phyloP scores from a whole-genome alignment of 495 filamentous ascomycete genomes.

The Parmelia sp. region DNA sequence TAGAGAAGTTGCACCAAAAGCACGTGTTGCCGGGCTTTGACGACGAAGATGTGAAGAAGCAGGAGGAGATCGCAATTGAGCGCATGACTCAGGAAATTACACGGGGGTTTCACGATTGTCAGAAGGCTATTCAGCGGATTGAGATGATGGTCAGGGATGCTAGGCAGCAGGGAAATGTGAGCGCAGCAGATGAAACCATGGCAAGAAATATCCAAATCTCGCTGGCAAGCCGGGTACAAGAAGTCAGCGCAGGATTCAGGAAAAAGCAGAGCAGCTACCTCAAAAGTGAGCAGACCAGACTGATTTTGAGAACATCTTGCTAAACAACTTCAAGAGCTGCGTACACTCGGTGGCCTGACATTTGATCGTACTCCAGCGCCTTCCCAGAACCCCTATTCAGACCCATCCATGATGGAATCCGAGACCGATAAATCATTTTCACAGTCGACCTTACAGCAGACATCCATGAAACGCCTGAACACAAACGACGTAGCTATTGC shows the following conservation, averaged over 20 bases:
- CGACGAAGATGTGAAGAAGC: conserved; percentile 76
- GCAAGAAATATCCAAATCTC: conserved; percentile 91
- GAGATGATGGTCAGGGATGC: conserved; percentile 76
- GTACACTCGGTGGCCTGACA: conserved; percentile 64
- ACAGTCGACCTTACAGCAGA: conserved; percentile 76
- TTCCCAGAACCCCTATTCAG: conserved; percentile 54
- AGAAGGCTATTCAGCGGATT: conserved; percentile 77
- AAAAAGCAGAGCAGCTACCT: conserved; percentile 97
- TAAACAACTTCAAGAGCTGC: conserved; percentile 58
- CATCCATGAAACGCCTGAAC: conserved; percentile 56
- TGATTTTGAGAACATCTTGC: background rate
- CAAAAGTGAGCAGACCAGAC: conserved; percentile 56
- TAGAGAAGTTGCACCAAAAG: conserved; percentile 93
- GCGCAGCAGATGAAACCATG: conserved; percentile 83
- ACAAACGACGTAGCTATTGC: conserved; percentile 80
- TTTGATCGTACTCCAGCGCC: conserved; percentile 62
- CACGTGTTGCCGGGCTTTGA: conserved; percentile 96
- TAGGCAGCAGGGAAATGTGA: conserved; percentile 61
- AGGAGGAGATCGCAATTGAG: conserved; percentile 86
- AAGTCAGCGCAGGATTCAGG: conserved; percentile 83
- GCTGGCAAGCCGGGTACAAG: conserved; percentile 80
- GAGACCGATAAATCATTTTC: conserved; percentile 89
- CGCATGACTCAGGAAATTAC: conserved; percentile 84
- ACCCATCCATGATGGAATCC: conserved; percentile 80
- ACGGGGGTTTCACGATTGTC: conserved; percentile 78